Base-by-base conservation (phyloP, 176 grass and related monocot genomes). In the Bromus sterilis region DNA sequence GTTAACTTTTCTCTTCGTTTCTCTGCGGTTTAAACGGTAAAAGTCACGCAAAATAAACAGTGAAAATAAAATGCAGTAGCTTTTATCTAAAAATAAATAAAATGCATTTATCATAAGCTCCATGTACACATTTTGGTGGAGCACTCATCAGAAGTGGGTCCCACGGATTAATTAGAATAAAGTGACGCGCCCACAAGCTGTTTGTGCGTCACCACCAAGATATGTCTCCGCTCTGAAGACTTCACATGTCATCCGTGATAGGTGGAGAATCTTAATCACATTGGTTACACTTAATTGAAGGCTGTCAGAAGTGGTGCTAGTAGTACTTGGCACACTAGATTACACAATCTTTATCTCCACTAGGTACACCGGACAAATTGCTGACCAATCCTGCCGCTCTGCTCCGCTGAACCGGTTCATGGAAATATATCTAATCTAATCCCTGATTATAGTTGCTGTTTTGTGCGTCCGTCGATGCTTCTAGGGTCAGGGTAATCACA, bases 251-350 rank as follows among this genome's bases (percentile, higher is more conserved):
- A 42, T 20, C 33, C 49, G 34, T 61, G 76, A 72, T 49, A 56
- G 64, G 39, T 80, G 2, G 78, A 32, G 70, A 85, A 85, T 75
- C 80, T 56, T 80, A 86, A 84, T 80, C 80, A 31, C 80, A n/a
- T 13, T 26, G 51, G 15, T 63, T 8, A 15, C 15, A 41, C 1
- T 12, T 75, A 29, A 40, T 74, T 76, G 75, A 53, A 66, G 25
- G 36, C 81, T 84, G 76, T 84, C 76, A 74, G 29, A 16, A n/a
- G 44, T 16, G 42, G 6, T 57, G 29, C 34, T 28, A 25, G 12
- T 74, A 5, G 32, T 35, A 25, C 39, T 65, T 15, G 16, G 9
- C 56, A 56, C n/a, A 49, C 10, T 63, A 63, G 35, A 53, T 75
- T 59, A 26, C 18, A 64, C 43, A 1, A 4, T 37, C 30, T 48